Base-by-base conservation (phyloP, 106 monocot species). In the Hemerocallis citrina region DNA sequence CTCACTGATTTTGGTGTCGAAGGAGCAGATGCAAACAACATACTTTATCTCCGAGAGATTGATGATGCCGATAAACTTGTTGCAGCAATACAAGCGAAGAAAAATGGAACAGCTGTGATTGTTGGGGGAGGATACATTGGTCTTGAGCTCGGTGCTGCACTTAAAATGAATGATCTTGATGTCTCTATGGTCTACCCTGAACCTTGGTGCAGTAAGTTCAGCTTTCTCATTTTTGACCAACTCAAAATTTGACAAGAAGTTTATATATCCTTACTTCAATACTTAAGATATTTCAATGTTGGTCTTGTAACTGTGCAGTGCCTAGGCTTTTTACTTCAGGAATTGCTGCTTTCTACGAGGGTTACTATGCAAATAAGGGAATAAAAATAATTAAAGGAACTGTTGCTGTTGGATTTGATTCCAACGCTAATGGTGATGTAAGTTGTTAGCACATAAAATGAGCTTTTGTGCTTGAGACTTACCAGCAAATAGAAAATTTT, bases 71-170 rank as follows among this genome's bases (percentile, higher is more conserved):
- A 94, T 63, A 89, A 85, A 38, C 74, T 94, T 49, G 77, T 85
- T 14, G 85, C 82, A 32, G 73, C 85, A 24, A 89, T 94, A 29
- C 71, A 89, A 34, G 68, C 74, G 6, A 89, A 94, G 73, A 94
- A 89, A 72, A 64, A 78, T 25, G 93, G 89, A 28, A 94, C 85
- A 55, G 85, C 80, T 39, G 89, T 94, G 33, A 64, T 94, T 71
- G 85, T 94, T 24, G 93, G 93, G 54, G 93, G 93, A 68, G 93
- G 93, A 45, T 94, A 94, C 61, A 94, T 94, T 32, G 93, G 93
- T 20, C 85, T 94, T 63, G 93, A 94, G 72, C 71, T 94, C 33
- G 72, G 80, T 74, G 89, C 93, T 14, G 85, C 73, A 27, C 57
- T 89, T 63, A 71, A 59, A 38, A 66, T 83, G 4, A 94, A 94